Evolutionary conservation across 2,329 filamentous ascomycete species (phyloP), one percentile per base, ranked within the genome.

Genomic region (Aurifilum marmelostoma): DNA sequence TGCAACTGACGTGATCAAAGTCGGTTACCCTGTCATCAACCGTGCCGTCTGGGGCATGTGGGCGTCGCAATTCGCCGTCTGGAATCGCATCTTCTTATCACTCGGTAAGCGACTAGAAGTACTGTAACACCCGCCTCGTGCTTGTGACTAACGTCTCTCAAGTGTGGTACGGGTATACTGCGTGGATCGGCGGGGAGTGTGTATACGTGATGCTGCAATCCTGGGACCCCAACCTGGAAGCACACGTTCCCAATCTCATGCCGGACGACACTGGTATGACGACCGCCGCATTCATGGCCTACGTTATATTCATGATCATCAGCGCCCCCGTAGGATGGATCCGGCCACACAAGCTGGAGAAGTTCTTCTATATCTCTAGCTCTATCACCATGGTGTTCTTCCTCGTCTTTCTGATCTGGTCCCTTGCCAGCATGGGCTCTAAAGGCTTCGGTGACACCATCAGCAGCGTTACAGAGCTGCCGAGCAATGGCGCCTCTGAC

Each of bases 21-120:
- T 85, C 68, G 83, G 83, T 65, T 82, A 84, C 72, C 84, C 83
- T 0, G 76, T 85, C 18, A 82, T 84, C 72, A 84, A 83, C 71
- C 77, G 84, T 5, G 84, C 79, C 70, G 81, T 80, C 9, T 85
- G 83, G 83, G 83, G 83, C 5, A 74, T 85, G 75, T 77, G 81
- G 37, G 83, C 79, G 2, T 82, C 81, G 61, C 85, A 84, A 65
- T 82, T 85, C 41, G 82, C 83, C 0, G 75, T 85, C 21, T 70
- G 81, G 8, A 82, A 84, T 72, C 79, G 83, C 3, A 79, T 83
- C n/a, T 63, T 85, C 63, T 76, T 85, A 8, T 85, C 67, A 83
- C 85, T 58, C 85, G 83, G 83, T 65, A 29, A 56, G 63, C 52
- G 14, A 29, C 1, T 34, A 34, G 4, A 34, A 16, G 52, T 71